Evolutionary conservation across 495 filamentous ascomycete genomes (phyloP).

Genomic region (Talaromyces liani): DNA sequence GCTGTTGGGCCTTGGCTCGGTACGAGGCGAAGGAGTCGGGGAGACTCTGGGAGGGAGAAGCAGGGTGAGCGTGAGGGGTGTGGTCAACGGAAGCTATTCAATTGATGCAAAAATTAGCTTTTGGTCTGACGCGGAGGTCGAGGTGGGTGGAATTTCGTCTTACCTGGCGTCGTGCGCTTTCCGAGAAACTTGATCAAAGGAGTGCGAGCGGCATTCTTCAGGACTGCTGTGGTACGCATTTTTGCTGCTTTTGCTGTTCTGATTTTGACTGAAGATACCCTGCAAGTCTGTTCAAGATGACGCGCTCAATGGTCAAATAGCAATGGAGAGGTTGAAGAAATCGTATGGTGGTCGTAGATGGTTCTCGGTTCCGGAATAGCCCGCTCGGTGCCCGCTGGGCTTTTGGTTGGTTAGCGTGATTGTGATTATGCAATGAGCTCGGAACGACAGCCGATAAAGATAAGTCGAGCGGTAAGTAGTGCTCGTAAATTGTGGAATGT

Average conservation of each 20-base stretch:
- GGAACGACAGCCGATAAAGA: slow-evolving; percentile 3
- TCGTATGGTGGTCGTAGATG: background rate
- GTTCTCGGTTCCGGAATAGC: slow-evolving; percentile 8
- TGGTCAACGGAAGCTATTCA: slow-evolving; percentile 61
- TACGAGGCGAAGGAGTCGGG: slow-evolving; percentile 82
- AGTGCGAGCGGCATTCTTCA: slow-evolving; percentile 63
- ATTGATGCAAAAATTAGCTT: background rate
- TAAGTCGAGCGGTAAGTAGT: background rate
- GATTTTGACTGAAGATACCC: background rate
- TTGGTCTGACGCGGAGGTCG: background rate
- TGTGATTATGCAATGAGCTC: slow-evolving; percentile 2
- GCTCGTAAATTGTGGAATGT: background rate
- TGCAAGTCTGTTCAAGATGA: background rate
- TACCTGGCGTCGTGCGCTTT: slow-evolving; percentile 76
- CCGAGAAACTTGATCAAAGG: slow-evolving; percentile 90
- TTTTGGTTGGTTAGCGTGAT: slow-evolving; percentile 5
- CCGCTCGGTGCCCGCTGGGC: background rate
- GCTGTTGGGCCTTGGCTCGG: slow-evolving; percentile 86
- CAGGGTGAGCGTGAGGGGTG: slow-evolving; percentile 54
- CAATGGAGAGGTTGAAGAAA: slow-evolving; percentile 4
- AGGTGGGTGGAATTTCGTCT: slow-evolving; percentile 19
- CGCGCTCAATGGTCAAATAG: background rate
- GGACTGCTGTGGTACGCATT: slow-evolving; percentile 60
- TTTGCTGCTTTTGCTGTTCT: slow-evolving; percentile 15
- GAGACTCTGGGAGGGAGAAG: slow-evolving; percentile 52